Evolutionary conservation across 2,329 filamentous ascomycete species (phyloP), one percentile per base, ranked within the genome.

Genomic region (Aaosphaeria arxii): DNA sequence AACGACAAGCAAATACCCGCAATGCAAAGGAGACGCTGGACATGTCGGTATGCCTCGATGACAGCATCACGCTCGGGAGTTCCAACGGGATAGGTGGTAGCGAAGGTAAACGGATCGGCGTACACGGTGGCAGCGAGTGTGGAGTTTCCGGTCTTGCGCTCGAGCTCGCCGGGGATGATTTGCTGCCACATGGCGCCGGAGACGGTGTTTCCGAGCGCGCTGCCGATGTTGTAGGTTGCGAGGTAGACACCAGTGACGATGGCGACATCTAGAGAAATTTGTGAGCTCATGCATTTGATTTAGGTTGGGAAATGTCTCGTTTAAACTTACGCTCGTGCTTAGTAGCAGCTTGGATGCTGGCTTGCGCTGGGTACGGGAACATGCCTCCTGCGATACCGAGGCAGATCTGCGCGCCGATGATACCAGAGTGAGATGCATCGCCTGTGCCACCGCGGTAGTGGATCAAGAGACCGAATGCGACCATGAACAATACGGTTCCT

Each of bases 401-500:
- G 5, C 86, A 68, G 6, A 86, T 71, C 62, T 87, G 81, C 2
- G 79, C 82, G n/a, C 78, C 83, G 49, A 87, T 81, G 47, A 87
- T 73, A 29, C 84, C 84, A 1, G 77, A 74, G 47, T 80, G 72
- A 50, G 70, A 74, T 7, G 72, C 63, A 0, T 55, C 35, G 1
- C 64, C 69, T 0, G 72, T 58, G 5, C 77, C 75, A 35, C 82
- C 82, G n/a, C 84, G 81, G 71, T 74, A 87, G 55, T 76, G 74
- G 58, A 86, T 85, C 17, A 87, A 71, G 1, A 87, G 74, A 7
- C 83, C 84, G 53, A 85, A 86, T 1, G 83, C 82, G n/a, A 84
- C 80, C 58, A 83, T 73, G 71, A 83, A 86, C 2, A 86, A 72
- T 6, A 71, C 66, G 1, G 82, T 85, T 36, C 84, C 84, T 30